Conservation (phyloP, 345 rosid species). For the Rubroshorea leprosula region DNA sequence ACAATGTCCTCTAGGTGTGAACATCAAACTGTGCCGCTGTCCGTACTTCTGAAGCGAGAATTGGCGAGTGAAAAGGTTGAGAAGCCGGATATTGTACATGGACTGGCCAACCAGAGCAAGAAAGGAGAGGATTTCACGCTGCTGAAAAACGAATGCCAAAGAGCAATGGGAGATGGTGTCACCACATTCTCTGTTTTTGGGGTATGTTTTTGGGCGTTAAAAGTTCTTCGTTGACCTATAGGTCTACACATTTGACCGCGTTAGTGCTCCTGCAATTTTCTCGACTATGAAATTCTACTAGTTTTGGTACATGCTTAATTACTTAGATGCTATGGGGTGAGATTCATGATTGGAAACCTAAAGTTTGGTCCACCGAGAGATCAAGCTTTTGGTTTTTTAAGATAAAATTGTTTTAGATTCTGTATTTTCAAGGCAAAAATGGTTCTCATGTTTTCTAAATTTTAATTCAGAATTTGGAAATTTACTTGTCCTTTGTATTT, state of each 20-base stretch:
- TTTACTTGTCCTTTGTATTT: no score
- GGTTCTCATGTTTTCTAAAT: no score
- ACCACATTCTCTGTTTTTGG: constrained; percentile 78
- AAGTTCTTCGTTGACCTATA: not conserved
- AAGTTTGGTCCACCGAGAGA: no score
- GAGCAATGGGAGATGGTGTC: constrained; percentile 77
- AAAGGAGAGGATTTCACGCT: constrained; percentile 89
- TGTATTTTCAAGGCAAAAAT: no score
- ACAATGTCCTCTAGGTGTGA: constrained; percentile 56
- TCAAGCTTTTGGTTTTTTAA: no score
- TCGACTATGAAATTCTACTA: no score
- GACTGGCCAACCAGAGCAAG: constrained; percentile 88
- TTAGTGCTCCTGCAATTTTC: not conserved
- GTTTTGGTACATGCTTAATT: no score
- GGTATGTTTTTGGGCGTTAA: constrained; percentile 29
- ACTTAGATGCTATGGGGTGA: no score
- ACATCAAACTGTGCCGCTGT: constrained; percentile 85
- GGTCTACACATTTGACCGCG: not conserved
- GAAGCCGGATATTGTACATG: constrained; percentile 70
- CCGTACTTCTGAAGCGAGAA: constrained; percentile 87
- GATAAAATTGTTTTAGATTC: no score
- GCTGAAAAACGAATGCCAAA: constrained; percentile 71
- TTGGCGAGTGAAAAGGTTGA: constrained; percentile 74
- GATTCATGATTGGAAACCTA: no score
- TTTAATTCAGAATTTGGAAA: no score